Base-by-base conservation (phyloP, 2,329 filamentous ascomycete genomes). In the Claviceps sp. region DNA sequence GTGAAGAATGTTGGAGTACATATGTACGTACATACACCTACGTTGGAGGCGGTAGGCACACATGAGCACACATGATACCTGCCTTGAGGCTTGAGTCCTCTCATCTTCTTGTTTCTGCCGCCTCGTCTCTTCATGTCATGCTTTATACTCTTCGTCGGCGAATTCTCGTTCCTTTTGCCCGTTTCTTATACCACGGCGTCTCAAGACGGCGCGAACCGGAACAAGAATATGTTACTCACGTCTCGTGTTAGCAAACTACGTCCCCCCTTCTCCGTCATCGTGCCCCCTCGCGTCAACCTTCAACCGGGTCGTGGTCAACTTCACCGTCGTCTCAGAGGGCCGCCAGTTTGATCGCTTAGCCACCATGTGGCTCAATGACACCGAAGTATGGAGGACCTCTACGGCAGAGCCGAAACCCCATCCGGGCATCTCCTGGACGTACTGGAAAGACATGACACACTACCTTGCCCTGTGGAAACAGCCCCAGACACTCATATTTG, bases 301-400 rank as follows among this genome's bases (percentile, higher is more conserved):
- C 70, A 85, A 88, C 61, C 77, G 81, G 37, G 83, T 90, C 16
- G 76, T 79, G 24, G 79, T 93, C 65, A 88, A 89, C 61, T 77
- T 93, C 58, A 90, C 85, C 0, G 82, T 86, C 14, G 79, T 78
- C 1, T 86, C 84, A 9, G 70, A 72, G 55, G 88, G 88, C 1
- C 75, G 78, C 3, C 88, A 94, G 59, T 90, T 78, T 65, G 88
- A 94, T 63, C 77, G 87, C 41, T 73, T 91, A 8, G 88, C 81
- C 4, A 66, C 84, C 37, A 82, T 93, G 75, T 93, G 84, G 60
- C 72, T 93, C 40, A 81, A 80, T 42, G 85, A 91, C 63, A 81
- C 78, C 9, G 87, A 94, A 63, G 75, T 94, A n/a, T 93, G 85
- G 73, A 75, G 87, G 24, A 90, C 86, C 2, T 89, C 86, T 5